phyloP scores from a whole-genome alignment of 768 basidiomycete species.

The Tephrocybe sp. region DNA sequence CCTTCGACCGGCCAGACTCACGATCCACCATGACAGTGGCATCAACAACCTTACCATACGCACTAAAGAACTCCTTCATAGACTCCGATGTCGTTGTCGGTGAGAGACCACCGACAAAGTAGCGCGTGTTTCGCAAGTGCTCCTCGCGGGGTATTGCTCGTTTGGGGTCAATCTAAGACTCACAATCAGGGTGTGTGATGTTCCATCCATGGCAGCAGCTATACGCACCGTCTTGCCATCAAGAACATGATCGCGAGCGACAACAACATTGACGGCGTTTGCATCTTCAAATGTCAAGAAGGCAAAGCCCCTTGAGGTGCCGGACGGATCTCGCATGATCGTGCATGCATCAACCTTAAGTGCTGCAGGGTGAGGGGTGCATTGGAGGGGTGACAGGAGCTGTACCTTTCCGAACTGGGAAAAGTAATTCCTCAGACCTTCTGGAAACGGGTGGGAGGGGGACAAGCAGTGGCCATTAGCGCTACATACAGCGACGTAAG shows the following conservation, averaged over 20 bases:
- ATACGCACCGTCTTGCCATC: conserved; percentile 77
- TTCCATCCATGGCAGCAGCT: background rate
- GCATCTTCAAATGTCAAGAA: conserved; percentile 81
- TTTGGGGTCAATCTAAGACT: conserved; percentile 80
- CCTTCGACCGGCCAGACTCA: conserved; percentile 73
- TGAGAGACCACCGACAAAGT: conserved; percentile 80
- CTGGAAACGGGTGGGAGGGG: conserved; percentile 32
- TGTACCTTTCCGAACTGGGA: conserved; percentile 74
- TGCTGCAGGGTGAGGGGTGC: conserved; percentile 14
- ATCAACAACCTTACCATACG: conserved; percentile 81
- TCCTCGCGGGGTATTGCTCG: conserved; percentile 85
- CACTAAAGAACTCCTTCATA: conserved; percentile 67
- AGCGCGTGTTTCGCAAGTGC: conserved; percentile 71
- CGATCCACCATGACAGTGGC: conserved; percentile 86
- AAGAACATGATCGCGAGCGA: conserved; percentile 64
- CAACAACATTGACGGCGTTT: conserved; percentile 60
- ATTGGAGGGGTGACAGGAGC: conserved; percentile 5
- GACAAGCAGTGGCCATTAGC: conserved; percentile 35
- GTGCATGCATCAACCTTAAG: conserved; percentile 74
- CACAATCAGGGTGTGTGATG: background rate
- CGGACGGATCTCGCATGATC: conserved; percentile 79
- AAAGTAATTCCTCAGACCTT: conserved; percentile 71
- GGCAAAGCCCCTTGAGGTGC: conserved; percentile 81
- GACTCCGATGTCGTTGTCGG: conserved; percentile 67
- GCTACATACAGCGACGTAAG: conserved; percentile 28